Evolutionary conservation across 139 green algal species (phyloP).

Genomic region (Tetraselmis chui): DNA sequence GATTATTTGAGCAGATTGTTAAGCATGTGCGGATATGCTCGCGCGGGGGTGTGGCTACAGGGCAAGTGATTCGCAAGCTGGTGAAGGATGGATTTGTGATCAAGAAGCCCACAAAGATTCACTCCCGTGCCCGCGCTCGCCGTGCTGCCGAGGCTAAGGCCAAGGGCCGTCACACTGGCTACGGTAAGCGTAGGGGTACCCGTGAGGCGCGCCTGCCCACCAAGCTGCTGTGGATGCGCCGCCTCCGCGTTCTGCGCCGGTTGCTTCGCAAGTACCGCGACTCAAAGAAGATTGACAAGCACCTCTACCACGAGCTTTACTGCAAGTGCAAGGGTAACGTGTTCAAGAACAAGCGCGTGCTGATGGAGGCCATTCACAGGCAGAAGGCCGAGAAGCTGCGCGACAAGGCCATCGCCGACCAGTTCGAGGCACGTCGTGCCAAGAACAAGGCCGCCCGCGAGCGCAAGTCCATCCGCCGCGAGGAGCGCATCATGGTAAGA

Average conservation of each 20-base stretch:
- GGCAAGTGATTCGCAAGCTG: slow-evolving; percentile 98
- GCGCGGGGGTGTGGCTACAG: slow-evolving; percentile 42
- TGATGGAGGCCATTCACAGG: slow-evolving; percentile 99
- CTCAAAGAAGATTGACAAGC: slow-evolving; percentile 99
- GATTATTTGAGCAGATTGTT: no score
- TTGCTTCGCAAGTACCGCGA: slow-evolving; percentile 97
- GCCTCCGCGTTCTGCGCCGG: slow-evolving; percentile 90
- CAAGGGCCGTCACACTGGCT: slow-evolving; percentile 96
- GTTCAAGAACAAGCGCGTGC: slow-evolving; percentile 99
- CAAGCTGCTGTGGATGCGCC: slow-evolving; percentile 96
- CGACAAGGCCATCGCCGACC: slow-evolving; percentile 97
- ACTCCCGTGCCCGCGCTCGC: slow-evolving; percentile 86
- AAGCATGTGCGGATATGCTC: no score
- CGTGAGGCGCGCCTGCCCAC: slow-evolving; percentile 93
- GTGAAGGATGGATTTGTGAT: slow-evolving; percentile 99
- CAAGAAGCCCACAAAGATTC: slow-evolving; percentile 91
- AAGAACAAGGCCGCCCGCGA: slow-evolving; percentile 93
- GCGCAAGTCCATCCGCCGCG: slow-evolving; percentile 89
- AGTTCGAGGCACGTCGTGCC: slow-evolving; percentile 93
- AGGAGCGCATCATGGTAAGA: slow-evolving; percentile 82
- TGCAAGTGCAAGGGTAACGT: slow-evolving; percentile 97
- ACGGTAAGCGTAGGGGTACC: slow-evolving; percentile 95
- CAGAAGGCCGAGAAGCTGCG: slow-evolving; percentile 97
- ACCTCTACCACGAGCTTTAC: slow-evolving; percentile 98
- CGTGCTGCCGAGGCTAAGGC: slow-evolving; percentile 83